Evolutionary conservation across 2,329 filamentous ascomycete species (phyloP).

Genomic region (Didymella pomorum): DNA sequence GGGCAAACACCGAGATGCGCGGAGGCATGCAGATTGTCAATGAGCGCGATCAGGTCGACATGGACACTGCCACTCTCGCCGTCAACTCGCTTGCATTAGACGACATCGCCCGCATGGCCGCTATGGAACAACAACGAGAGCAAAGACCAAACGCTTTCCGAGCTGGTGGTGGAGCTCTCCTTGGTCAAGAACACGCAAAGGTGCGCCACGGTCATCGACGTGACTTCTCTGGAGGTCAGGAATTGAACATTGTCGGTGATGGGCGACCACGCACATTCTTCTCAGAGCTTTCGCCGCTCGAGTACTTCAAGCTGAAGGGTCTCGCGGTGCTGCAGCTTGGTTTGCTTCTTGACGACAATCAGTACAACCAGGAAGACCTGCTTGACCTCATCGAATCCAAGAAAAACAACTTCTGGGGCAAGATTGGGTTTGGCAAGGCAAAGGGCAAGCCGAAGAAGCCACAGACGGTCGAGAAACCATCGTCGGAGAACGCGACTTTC

Average conservation of each 20-base stretch:
- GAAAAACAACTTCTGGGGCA: constrained; percentile 97
- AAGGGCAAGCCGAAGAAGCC: constrained; percentile 81
- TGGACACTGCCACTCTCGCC: constrained; percentile 84
- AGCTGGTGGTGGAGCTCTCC: constrained; percentile 74
- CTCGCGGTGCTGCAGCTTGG: constrained; percentile 95
- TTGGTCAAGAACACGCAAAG: constrained; percentile 68
- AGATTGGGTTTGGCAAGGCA: constrained; percentile 94
- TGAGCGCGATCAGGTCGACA: constrained; percentile 75
- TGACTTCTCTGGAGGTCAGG: constrained; percentile 66
- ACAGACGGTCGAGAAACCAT: constrained; percentile 47
- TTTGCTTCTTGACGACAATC: constrained; percentile 84
- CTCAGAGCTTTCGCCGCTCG: constrained; percentile 90
- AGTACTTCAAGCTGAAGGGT: constrained; percentile 97
- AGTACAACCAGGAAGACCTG: constrained; percentile 94
- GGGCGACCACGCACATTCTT: constrained; percentile 81
- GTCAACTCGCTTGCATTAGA: constrained; percentile 92
- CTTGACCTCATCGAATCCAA: constrained; percentile 91
- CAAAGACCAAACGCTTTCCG: constrained; percentile 83
- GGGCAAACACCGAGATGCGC: constrained; percentile 67
- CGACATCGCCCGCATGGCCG: constrained; percentile 94
- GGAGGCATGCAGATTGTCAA: constrained; percentile 80
- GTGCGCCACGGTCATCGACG: constrained; percentile 75
- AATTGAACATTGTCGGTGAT: constrained; percentile 60
- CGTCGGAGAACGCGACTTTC: constrained; percentile 78
- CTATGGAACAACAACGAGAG: constrained; percentile 92